Base-by-base conservation (phyloP, 495 filamentous ascomycete genomes). In the Halenospora varia region DNA sequence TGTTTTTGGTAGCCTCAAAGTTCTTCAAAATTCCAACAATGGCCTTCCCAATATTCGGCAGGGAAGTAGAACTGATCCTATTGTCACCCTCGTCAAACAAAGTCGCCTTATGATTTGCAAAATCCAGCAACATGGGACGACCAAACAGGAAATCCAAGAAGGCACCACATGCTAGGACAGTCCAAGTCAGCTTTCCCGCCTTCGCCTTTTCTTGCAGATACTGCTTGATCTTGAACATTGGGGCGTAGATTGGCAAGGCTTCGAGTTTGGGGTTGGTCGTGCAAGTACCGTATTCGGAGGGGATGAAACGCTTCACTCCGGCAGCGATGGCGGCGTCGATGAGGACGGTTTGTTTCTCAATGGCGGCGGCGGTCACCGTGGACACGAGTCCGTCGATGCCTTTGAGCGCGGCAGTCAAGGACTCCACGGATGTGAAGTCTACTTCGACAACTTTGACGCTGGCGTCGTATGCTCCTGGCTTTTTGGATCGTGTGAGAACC, bases 281-380 rank as follows among this genome's bases (percentile, higher is more conserved):
- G 52, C 82, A 67, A 11, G 57, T 63, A 11, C 86, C 87, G 57
- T 82, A 90, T 60, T 87, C 84, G 17, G 79, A 81, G 0, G 85
- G 86, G 29, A 89, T 70, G 60, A 85, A 83, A 22, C 84, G 77
- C 62, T 76, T 70, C 1, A 88, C 81, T 13, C 77, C 75, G 0
- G 80, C 83, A 0, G 76, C 73, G n/a, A 81, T 62, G 1, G 84
- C 79, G 0, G 85, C 86, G 40, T 88, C 83, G 18, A 88, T 73
- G 22, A 86, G 70, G 0, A 62, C 51, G 10, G 65, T 66, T 56
- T 87, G 82, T 0, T 59, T 62, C 0, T 60, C 57, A 19, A 82
- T 25, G 0, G 65, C 71, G 0, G 56, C 45, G 2, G 66, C 59
- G 19, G 67, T 71, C 2, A 87, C 62, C 3, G 76, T 60, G 20